phyloP scores from a whole-genome alignment of 148 eudicot genomes.

The Talinum fruticosum region DNA sequence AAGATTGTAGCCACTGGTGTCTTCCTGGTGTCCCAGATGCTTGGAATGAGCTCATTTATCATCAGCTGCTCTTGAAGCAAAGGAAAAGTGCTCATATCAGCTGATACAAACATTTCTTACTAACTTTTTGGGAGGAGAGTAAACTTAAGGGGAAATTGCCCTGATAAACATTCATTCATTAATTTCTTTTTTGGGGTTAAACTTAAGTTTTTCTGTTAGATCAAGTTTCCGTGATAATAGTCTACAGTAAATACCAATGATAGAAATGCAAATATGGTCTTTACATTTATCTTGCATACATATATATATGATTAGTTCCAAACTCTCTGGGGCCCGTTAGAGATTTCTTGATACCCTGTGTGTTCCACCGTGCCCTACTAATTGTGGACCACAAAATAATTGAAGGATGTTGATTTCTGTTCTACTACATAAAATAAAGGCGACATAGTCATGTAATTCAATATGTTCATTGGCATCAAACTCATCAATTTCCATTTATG shows the following conservation, averaged over 20 bases:
- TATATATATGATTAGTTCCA: background rate
- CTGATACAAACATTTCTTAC: background rate
- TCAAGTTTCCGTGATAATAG: background rate
- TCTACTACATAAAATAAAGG: too few relatives aligned
- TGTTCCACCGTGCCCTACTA: background rate
- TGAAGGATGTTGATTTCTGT: background rate
- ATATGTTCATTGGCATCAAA: background rate
- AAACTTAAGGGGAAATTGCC: background rate
- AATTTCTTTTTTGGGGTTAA: background rate
- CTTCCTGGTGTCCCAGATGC: slow-evolving; percentile 95
- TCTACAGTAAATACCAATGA: background rate
- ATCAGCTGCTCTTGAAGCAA: slow-evolving; percentile 37
- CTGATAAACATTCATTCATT: background rate
- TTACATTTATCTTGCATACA: background rate
- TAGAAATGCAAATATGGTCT: background rate
- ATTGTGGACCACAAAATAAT: background rate
- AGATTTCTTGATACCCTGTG: background rate
- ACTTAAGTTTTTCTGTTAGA: background rate
- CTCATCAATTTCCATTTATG: background rate
- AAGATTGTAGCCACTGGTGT: slow-evolving; percentile 99
- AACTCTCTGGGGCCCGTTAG: background rate
- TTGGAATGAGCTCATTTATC: slow-evolving; percentile 83
- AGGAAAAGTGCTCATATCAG: slow-evolving; percentile 18
- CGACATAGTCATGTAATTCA: background rate
- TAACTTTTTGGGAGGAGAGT: background rate